Evolutionary conservation across 306 rosid genomes (phyloP).

Genomic region (Dalbergia cochinchinensis): DNA sequence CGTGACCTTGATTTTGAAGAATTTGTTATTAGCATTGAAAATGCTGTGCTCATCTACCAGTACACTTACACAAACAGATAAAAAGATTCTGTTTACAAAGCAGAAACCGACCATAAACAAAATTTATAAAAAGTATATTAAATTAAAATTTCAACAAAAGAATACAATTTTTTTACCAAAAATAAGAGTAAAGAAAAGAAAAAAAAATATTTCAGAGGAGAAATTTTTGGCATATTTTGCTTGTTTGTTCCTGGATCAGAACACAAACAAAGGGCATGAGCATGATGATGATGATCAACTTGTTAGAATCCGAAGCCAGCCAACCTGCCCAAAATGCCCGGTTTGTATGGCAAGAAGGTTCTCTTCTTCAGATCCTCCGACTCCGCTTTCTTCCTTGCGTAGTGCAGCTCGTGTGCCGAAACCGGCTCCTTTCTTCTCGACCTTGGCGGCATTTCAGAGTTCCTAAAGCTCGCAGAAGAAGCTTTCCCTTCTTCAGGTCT

Average conservation of each 20-base stretch:
- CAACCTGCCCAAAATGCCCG: conserved; percentile 78
- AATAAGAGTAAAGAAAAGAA: background rate
- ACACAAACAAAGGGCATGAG: background rate
- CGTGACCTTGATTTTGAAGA: background rate
- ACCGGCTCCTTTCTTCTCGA: conserved; percentile 53
- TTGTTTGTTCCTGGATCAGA: no score
- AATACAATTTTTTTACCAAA: conserved; percentile 25
- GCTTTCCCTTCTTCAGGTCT: conserved; percentile 54
- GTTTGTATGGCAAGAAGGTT: conserved; percentile 92
- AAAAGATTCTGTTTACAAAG: conserved; percentile 21
- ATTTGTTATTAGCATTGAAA: background rate
- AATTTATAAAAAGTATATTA: background rate
- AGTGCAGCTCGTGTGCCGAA: conserved; percentile 83
- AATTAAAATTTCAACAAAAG: conserved; percentile 42
- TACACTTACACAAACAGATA: background rate
- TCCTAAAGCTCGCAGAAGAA: conserved; percentile 53
- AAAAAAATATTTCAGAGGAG: background rate
- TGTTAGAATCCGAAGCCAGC: conserved; percentile 65
- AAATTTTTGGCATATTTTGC: no score
- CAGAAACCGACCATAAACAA: background rate
- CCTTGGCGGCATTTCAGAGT: conserved; percentile 30
- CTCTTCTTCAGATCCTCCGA: conserved; percentile 81
- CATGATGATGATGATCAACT: background rate
- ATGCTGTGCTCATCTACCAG: background rate
- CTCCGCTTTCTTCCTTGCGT: conserved; percentile 72